These are phyloP conservation scores for Castanopsis chinensis DNA, from an alignment of 306 rosid genomes.

Conservation along the genomic window DNA sequence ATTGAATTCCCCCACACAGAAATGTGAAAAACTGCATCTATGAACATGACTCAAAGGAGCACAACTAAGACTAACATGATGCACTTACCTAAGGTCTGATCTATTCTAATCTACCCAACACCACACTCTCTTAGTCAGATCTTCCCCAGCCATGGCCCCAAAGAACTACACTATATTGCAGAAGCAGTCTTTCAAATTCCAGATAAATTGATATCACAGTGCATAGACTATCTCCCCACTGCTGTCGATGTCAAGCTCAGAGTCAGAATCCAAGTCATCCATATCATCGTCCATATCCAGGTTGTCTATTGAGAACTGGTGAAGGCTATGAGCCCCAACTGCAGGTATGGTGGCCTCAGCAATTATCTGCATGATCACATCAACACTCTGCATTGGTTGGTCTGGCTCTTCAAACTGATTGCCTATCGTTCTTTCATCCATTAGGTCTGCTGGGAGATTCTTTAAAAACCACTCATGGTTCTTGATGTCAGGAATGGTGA, in stretches of 20 bases:
- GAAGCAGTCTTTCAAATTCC: constrained; percentile 11
- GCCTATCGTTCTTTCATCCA: constrained; percentile 58
- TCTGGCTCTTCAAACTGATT: constrained; percentile 84
- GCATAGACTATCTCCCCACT: constrained; percentile 97
- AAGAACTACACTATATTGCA: constrained; percentile 5
- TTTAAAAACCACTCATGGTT: constrained; percentile 78
- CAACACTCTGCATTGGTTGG: constrained; percentile 84
- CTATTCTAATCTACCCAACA: constrained; percentile 20
- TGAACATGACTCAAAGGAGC: constrained; percentile 12
- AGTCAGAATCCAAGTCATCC: constrained; percentile 76
- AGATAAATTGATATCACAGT: constrained; percentile 32
- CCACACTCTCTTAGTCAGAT: constrained; percentile 16
- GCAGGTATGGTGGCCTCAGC: constrained; percentile 94
- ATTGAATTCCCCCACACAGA: constrained; percentile 9
- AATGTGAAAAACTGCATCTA: constrained; percentile 13
- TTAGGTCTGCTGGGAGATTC: constrained; percentile 80
- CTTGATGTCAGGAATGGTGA: constrained; percentile 73
- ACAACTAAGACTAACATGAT: constrained; percentile 5
- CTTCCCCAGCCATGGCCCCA: constrained; percentile 8
- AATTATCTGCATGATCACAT: constrained; percentile 85
- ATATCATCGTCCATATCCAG: constrained; percentile 69
- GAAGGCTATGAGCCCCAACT: constrained; percentile 53
- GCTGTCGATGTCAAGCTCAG: constrained; percentile 90
- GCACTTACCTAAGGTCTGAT: neutral
- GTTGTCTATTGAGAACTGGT: constrained; percentile 46